Evolutionary conservation across 1,284 basidiomycete genomes (phyloP).

Genomic region (Apiotrichum veenhuisii): DNA sequence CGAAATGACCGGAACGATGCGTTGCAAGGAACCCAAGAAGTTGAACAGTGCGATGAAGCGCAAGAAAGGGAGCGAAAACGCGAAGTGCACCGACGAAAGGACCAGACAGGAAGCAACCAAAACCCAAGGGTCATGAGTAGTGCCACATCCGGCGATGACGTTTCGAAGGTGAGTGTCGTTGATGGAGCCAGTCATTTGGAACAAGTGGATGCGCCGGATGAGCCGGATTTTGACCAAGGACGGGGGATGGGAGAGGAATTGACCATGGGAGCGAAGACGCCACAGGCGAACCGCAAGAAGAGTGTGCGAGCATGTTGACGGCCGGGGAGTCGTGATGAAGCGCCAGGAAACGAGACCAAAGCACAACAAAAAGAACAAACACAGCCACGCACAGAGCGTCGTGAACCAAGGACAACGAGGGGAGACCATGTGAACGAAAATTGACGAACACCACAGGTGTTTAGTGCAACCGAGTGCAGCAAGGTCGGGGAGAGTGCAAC

Average conservation of each 20-base stretch:
- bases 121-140: conserved; percentile 1
- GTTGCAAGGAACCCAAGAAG: neutral
- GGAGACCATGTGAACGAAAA: neutral
- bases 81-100: neutral
- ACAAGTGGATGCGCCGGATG: neutral
- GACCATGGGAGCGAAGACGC: neutral
- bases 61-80: neutral
- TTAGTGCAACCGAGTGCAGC: neutral
- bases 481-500: neutral
- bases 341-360: neutral
- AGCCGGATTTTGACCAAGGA: neutral
- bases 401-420: neutral
- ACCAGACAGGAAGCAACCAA: neutral
- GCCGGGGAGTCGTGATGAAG: conserved; percentile 2
- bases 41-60: neutral
- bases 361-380: conserved; percentile 1
- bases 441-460: conserved; percentile 5
- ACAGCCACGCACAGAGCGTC: conserved; percentile 8
- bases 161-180: neutral
- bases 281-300: neutral
- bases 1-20: neutral
- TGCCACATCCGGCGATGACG: neutral
- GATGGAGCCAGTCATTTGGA: neutral
- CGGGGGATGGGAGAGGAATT: neutral
- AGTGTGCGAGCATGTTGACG: conserved; percentile 3